Evolutionary conservation across 495 filamentous ascomycete genomes (phyloP).

Genomic region (Penicillium tannophilum): DNA sequence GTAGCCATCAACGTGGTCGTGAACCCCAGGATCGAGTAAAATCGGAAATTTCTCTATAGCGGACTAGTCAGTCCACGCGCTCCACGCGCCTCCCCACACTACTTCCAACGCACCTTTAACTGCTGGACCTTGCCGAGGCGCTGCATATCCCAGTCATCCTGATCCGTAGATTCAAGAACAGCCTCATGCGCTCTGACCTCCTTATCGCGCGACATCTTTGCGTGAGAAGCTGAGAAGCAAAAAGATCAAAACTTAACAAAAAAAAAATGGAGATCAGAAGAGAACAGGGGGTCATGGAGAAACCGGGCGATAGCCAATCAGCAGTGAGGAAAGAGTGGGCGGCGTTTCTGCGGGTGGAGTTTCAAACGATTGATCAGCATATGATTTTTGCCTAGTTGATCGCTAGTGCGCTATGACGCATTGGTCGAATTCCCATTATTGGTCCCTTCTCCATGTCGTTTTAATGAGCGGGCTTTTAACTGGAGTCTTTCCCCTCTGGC

Average conservation of each 20-base stretch:
- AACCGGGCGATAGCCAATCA: conserved; percentile 6
- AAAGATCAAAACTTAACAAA: background rate
- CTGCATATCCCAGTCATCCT: conserved; percentile 43
- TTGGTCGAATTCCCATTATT: background rate
- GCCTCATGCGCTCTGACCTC: conserved; percentile 24
- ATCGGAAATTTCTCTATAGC: conserved; percentile 45
- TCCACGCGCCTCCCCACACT: conserved; percentile 4
- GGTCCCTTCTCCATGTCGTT: background rate
- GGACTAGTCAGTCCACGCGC: conserved; percentile 11
- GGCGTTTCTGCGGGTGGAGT: conserved; percentile 1
- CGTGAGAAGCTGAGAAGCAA: conserved; percentile 1
- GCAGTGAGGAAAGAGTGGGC: background rate
- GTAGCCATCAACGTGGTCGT: conserved; percentile 50
- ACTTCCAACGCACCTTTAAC: conserved; percentile 35
- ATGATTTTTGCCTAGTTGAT: background rate
- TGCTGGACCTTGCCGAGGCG: conserved; percentile 44
- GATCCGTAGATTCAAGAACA: conserved; percentile 22
- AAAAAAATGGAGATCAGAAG: conserved; percentile 10
- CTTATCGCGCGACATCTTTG: conserved; percentile 17
- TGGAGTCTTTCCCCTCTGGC: background rate
- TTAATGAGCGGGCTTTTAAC: background rate
- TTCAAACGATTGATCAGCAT: background rate
- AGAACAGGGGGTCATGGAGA: conserved; percentile 6
- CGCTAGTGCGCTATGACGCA: conserved; percentile 1
- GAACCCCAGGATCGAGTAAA: conserved; percentile 50